Evolutionary conservation across 2,329 filamentous ascomycete genomes (phyloP).

Genomic region (Nemania serpens): DNA sequence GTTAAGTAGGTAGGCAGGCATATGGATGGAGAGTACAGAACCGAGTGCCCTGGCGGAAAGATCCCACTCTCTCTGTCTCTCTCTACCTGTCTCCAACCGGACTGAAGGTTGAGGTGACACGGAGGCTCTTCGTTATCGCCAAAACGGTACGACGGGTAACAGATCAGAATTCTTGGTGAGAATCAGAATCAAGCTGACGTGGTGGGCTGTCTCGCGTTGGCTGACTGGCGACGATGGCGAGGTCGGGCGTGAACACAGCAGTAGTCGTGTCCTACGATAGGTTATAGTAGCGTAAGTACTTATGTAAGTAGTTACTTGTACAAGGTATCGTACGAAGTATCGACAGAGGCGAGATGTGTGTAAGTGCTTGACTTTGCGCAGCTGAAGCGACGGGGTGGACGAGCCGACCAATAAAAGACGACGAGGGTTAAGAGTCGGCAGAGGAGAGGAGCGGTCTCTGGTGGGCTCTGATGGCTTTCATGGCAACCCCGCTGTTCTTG

Average conservation of each 20-base stretch:
- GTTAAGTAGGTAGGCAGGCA: too few species aligned
- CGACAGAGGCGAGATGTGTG: too few species aligned
- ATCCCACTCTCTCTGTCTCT: conserved; percentile 1
- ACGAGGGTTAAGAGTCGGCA: conserved; percentile 30
- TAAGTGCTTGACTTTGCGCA: too few species aligned
- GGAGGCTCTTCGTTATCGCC: conserved; percentile 38
- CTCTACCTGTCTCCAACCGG: conserved; percentile 6
- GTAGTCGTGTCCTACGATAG: not conserved
- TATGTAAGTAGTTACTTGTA: too few species aligned
- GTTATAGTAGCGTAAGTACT: not conserved
- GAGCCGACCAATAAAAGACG: conserved; percentile 36
- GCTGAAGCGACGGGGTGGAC: conserved; percentile 28
- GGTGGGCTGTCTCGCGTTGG: conserved; percentile 16
- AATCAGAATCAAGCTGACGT: conserved; percentile 24
- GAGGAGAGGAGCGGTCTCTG: conserved; percentile 6
- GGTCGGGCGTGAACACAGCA: not conserved
- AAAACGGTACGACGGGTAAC: conserved; percentile 14
- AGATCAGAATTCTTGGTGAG: conserved; percentile 15
- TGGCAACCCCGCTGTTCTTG: conserved; percentile 18
- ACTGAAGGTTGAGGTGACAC: conserved; percentile 30
- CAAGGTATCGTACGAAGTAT: too few species aligned
- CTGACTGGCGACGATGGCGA: conserved; percentile 13
- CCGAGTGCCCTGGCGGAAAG: too few species aligned
- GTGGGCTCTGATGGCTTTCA: conserved; percentile 30
- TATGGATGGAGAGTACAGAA: too few species aligned